Percentiles rank a stretch among this genome's conserved stretches.
These are phyloP conservation scores for Zea mays DNA, from an alignment of 176 grass and related monocot species.

Conservation along the genomic window DNA sequence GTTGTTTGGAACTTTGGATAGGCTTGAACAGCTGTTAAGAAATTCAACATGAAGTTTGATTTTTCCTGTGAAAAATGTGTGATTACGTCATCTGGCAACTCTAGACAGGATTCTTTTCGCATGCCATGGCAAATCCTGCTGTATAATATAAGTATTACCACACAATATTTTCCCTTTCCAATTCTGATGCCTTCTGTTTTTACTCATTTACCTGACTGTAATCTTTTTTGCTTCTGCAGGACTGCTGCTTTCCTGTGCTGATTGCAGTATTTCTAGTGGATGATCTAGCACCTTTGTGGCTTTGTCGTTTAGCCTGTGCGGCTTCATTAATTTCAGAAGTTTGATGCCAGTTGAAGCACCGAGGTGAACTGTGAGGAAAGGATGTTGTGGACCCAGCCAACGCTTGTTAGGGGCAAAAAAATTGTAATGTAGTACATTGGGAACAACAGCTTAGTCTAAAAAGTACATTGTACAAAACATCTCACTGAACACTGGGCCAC, in stretches of 20 bases:
- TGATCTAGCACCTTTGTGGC: background rate
- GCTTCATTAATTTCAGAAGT: background rate
- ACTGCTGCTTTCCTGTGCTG: slow-evolving; percentile 2
- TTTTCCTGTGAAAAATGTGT: background rate
- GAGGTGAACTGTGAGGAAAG: background rate
- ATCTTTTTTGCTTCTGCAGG: slow-evolving; percentile 24
- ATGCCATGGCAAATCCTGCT: background rate
- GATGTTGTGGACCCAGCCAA: background rate
- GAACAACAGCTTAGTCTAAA: background rate
- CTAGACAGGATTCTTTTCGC: background rate
- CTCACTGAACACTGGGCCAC: slow-evolving; percentile 25
- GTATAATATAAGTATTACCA: background rate
- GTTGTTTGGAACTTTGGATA: slow-evolving; percentile 11
- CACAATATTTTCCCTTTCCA: background rate
- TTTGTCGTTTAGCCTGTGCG: background rate
- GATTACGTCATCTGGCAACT: slow-evolving; percentile 3
- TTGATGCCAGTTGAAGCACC: slow-evolving; percentile 22
- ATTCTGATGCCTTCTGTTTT: background rate
- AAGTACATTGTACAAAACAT: background rate
- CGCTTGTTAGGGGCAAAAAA: background rate
- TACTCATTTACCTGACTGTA: background rate
- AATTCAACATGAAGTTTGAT: slow-evolving; percentile 10
- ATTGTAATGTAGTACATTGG: background rate
- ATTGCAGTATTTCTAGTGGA: background rate
- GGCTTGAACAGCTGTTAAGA: background rate